Conservation (phyloP, 2,329 filamentous ascomycete species). For the Capronia coronata region DNA sequence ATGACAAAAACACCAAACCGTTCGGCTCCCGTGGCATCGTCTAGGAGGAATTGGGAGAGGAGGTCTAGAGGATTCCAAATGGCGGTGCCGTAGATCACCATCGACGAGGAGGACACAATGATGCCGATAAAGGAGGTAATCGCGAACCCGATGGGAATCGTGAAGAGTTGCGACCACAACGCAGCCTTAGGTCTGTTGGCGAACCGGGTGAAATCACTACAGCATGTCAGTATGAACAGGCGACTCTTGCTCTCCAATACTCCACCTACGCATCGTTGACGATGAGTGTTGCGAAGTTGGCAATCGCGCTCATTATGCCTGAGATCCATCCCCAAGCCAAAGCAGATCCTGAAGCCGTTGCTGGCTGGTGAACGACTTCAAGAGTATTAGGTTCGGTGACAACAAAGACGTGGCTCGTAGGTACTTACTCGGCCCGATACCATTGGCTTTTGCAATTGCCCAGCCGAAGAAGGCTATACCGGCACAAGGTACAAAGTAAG, state of each 20-base stretch:
- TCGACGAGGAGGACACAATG: slow-evolving; percentile 33
- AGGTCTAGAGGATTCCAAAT: slow-evolving; percentile 43
- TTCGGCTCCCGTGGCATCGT: slow-evolving; percentile 31
- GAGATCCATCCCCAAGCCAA: slow-evolving; percentile 46
- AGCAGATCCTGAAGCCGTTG: slow-evolving; percentile 30
- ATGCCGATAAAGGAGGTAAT: slow-evolving; percentile 34
- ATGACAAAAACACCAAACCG: slow-evolving; percentile 46
- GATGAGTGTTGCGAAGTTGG: slow-evolving; percentile 85
- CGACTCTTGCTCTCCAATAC: no score
- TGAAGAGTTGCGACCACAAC: slow-evolving; percentile 26
- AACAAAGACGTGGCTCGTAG: no score
- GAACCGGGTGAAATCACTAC: slow-evolving; percentile 85
- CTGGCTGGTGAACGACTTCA: no score
- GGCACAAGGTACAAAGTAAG: slow-evolving; percentile 74
- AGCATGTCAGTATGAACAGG: no score
- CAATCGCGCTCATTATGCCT: slow-evolving; percentile 81
- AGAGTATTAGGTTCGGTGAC: no score
- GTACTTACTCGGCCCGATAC: no score
- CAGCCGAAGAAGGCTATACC: slow-evolving; percentile 82
- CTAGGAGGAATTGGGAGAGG: background rate
- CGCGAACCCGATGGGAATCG: slow-evolving; percentile 25
- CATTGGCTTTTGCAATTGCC: slow-evolving; percentile 73
- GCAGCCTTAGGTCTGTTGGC: slow-evolving; percentile 33
- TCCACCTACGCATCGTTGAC: slow-evolving; percentile 53
- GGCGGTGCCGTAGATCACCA: slow-evolving; percentile 34